These are phyloP conservation scores for Pueraria montana DNA, from an alignment of 306 rosid species.

Conservation along the genomic window DNA sequence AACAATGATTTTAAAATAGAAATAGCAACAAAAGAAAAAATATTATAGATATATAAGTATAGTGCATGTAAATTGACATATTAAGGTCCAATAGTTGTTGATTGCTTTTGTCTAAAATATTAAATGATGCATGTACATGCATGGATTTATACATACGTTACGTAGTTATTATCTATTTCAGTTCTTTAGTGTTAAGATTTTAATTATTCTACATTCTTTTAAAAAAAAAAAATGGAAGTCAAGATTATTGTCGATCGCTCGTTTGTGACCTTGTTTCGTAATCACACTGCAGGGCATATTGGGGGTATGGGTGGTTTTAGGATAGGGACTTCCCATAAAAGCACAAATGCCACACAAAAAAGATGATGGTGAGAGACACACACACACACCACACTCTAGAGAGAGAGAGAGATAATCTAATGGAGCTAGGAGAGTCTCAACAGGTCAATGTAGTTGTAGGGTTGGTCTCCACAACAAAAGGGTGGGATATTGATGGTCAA, in stretches of 20 bases:
- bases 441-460: conserved; percentile 65
- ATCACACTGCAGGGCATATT: conserved; percentile 53
- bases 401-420: conserved; percentile 38
- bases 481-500: conserved; percentile 74
- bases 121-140: conserved; percentile 45
- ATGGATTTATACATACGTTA: conserved; percentile 51
- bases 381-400: conserved; percentile 41
- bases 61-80: neutral
- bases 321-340: conserved; percentile 58
- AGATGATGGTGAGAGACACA: conserved; percentile 59
- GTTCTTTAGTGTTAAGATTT: neutral
- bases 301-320: conserved; percentile 56
- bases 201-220: conserved; percentile 17
- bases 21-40: neutral
- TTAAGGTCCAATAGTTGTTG: conserved; percentile 4
- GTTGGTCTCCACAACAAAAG: conserved; percentile 67
- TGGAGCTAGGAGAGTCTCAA: conserved; percentile 55
- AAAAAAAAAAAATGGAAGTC: conserved; percentile 11
- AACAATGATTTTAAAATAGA: neutral
- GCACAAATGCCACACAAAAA: conserved; percentile 60
- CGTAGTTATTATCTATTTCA: conserved; percentile 40
- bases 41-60: neutral
- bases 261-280: conserved; percentile 32
- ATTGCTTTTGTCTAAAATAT: conserved; percentile 18
- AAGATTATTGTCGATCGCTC: conserved; percentile 37